These are phyloP conservation scores for Tulasnella sp. DNA, from an alignment of 768 basidiomycete genomes.

Conservation along the genomic window DNA sequence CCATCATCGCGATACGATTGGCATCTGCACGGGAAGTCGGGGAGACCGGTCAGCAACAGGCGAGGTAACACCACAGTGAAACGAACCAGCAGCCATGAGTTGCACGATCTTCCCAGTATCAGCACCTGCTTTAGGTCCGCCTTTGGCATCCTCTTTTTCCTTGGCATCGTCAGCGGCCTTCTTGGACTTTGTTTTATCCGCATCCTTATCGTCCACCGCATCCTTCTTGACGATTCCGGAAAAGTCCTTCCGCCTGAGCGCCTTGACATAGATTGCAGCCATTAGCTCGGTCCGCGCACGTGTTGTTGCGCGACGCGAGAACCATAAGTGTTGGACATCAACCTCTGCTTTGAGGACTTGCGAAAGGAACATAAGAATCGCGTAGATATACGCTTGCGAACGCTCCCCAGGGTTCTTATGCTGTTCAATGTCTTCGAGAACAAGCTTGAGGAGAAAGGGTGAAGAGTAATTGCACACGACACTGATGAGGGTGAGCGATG, in stretches of 20 bases:
- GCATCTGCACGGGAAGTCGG: neutral
- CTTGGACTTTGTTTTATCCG: slow-evolving; percentile 5
- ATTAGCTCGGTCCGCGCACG: slow-evolving; percentile 69
- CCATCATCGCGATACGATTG: slow-evolving; percentile 37
- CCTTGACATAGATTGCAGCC: slow-evolving; percentile 78
- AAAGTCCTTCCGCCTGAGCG: slow-evolving; percentile 69
- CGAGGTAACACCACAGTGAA: too few species aligned
- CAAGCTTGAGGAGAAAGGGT: slow-evolving; percentile 78
- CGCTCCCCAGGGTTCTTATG: slow-evolving; percentile 29
- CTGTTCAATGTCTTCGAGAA: slow-evolving; percentile 20
- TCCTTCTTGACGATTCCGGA: slow-evolving; percentile 58
- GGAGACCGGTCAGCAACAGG: neutral
- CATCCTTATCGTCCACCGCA: slow-evolving; percentile 23
- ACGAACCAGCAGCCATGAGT: slow-evolving; percentile 48
- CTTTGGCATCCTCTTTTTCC: slow-evolving; percentile 18
- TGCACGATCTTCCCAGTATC: slow-evolving; percentile 86
- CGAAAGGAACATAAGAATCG: slow-evolving; percentile 57
- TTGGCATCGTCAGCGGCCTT: slow-evolving; percentile 19
- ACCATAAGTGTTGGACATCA: slow-evolving; percentile 40
- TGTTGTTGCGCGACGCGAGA: slow-evolving; percentile 59
- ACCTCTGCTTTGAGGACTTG: slow-evolving; percentile 40
- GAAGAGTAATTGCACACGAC: slow-evolving; percentile 29
- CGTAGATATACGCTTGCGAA: slow-evolving; percentile 61
- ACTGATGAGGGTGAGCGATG: slow-evolving; percentile 50
- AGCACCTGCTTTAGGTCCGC: slow-evolving; percentile 43